phyloP scores from a whole-genome alignment of 176 grass and related monocot species.

The Carex parvula region DNA sequence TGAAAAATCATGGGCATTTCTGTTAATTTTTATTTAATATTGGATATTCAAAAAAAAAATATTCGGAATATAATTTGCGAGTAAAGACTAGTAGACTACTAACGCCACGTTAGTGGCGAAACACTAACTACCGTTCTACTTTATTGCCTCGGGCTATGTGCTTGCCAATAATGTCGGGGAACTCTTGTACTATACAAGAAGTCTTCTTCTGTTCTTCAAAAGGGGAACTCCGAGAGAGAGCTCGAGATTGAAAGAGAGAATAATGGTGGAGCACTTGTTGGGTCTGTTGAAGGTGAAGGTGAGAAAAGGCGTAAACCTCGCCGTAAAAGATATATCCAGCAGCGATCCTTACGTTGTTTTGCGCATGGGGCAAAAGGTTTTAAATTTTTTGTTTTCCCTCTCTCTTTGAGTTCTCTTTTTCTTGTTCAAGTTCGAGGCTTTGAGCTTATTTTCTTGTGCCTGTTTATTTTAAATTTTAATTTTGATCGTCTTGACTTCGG shows the following conservation, averaged over 20 bases:
- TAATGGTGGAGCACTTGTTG: slow-evolving; percentile 44
- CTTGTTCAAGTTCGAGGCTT: not conserved
- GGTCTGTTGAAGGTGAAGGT: slow-evolving; percentile 64
- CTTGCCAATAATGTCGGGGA: too few species aligned
- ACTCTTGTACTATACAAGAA: too few species aligned
- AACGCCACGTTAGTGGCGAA: too few species aligned
- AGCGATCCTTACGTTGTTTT: slow-evolving; percentile 85
- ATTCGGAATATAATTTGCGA: too few species aligned
- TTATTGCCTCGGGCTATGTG: too few species aligned
- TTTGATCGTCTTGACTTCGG: not conserved
- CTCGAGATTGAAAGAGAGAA: not conserved
- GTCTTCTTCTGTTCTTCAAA: too few species aligned
- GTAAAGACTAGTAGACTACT: too few species aligned
- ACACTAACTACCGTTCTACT: too few species aligned
- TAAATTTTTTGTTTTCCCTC: not conserved
- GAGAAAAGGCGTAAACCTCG: slow-evolving; percentile 47
- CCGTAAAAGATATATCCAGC: slow-evolving; percentile 49
- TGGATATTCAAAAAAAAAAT: too few species aligned
- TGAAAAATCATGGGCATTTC: too few species aligned
- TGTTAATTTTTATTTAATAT: too few species aligned
- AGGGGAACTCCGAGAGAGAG: not conserved
- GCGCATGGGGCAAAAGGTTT: slow-evolving; percentile 46
- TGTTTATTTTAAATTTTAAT: not conserved
- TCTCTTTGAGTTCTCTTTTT: not conserved
- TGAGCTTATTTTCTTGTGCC: not conserved